These are phyloP conservation scores for Nigrospora sphaerica DNA, from an alignment of 2,329 filamentous ascomycete species.

Conservation along the genomic window DNA sequence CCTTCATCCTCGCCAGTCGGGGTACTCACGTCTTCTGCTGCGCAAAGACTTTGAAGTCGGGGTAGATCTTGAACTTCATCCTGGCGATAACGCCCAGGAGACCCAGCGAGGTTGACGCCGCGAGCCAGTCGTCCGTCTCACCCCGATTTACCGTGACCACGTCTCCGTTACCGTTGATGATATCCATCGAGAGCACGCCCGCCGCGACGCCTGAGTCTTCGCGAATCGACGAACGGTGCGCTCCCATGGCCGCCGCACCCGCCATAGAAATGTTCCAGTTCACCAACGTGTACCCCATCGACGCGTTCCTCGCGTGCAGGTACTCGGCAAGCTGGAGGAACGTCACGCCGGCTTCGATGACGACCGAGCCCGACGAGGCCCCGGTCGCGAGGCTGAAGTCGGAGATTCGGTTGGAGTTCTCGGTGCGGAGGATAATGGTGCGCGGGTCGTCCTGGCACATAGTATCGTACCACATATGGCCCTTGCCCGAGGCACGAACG, in stretches of 20 bases:
- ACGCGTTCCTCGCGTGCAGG: conserved; percentile 36
- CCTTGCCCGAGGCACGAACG: conserved; percentile 40
- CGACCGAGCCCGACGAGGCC: conserved; percentile 32
- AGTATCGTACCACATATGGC: conserved; percentile 40
- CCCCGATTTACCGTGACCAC: conserved; percentile 33
- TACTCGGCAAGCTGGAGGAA: conserved; percentile 44
- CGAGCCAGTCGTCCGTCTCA: conserved; percentile 40
- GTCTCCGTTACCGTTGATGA: conserved; percentile 38
- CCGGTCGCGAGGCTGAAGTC: conserved; percentile 31
- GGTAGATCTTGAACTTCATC: conserved; percentile 41
- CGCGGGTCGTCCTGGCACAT: conserved; percentile 40
- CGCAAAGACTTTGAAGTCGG: conserved; percentile 43
- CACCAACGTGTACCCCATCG: conserved; percentile 41
- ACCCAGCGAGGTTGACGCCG: conserved; percentile 42
- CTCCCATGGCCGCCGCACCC: conserved; percentile 44
- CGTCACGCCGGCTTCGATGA: conserved; percentile 43
- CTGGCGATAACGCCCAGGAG: conserved; percentile 39
- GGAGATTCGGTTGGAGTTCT: conserved; percentile 34
- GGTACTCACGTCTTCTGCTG: conserved; percentile 37
- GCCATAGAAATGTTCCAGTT: conserved; percentile 48
- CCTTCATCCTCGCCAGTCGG: not conserved
- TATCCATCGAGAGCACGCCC: conserved; percentile 39
- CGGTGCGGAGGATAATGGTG: conserved; percentile 40
- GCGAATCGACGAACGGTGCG: conserved; percentile 38
- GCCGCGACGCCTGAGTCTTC: conserved; percentile 43